Evolutionary conservation across 78 protist genomes (phyloP).

Genomic region (Dictyostelium purpureum): DNA sequence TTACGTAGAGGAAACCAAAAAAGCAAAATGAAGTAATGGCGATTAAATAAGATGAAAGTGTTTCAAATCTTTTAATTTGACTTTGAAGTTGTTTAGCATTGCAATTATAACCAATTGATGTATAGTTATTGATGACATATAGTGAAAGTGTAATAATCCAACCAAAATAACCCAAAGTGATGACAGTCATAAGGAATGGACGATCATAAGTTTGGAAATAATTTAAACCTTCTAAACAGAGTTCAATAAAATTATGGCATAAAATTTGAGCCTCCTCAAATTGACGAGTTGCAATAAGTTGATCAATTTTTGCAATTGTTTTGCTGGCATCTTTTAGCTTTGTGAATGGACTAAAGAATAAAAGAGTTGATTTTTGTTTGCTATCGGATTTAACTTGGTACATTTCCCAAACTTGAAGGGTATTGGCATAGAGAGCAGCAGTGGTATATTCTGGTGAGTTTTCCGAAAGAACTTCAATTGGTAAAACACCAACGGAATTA

Average conservation of each 20-base stretch:
- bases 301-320: neutral
- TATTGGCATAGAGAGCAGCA: constrained; percentile 59
- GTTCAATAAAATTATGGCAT: constrained; percentile 27
- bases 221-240: constrained; percentile 73
- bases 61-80: neutral
- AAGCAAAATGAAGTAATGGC: neutral
- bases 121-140: constrained; percentile 53
- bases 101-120: constrained; percentile 1
- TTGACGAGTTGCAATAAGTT: neutral
- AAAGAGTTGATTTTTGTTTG: constrained; percentile 3
- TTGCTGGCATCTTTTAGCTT: constrained; percentile 20
- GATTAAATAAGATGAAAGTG: neutral
- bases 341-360: constrained; percentile 47
- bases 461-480: constrained; percentile 72
- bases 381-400: constrained; percentile 19
- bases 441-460: constrained; percentile 27
- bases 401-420: constrained; percentile 77
- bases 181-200: constrained; percentile 77
- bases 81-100: neutral
- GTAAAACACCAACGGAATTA: constrained; percentile 89
- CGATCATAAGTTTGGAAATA: constrained; percentile 90
- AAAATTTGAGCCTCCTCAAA: constrained; percentile 65
- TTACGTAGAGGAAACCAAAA: constrained; percentile 22
- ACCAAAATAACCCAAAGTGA: constrained; percentile 85
- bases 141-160: constrained; percentile 75